Conservation (phyloP, 352 stramenopile species). For the Blastocystis sp. region DNA sequence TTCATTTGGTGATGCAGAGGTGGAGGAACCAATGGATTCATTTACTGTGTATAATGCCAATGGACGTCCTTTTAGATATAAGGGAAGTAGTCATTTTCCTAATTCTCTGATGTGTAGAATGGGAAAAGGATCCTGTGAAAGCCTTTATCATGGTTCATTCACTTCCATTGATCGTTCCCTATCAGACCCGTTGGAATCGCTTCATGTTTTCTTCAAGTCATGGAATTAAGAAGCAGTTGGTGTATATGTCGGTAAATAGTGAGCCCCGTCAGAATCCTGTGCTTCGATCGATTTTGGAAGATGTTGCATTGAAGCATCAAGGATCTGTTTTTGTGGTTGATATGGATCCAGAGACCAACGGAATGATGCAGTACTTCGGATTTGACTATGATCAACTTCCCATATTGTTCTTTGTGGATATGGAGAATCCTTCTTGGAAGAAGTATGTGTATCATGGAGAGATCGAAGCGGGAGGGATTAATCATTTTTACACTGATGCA, state of each 20-base stretch:
- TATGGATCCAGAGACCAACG: neutral
- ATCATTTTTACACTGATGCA: neutral
- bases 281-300: neutral
- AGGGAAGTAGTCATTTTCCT: neutral
- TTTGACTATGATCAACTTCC: conserved; percentile 9
- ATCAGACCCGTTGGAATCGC: neutral
- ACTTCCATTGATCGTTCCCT: conserved; percentile 1
- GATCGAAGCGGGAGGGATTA: neutral
- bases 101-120: neutral
- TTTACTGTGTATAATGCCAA: conserved; percentile 13
- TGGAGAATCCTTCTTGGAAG: neutral
- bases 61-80: neutral
- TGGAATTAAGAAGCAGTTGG: conserved; percentile 10
- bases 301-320: neutral
- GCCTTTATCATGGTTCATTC: neutral
- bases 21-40: neutral
- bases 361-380: conserved; percentile 45
- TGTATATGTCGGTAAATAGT: conserved; percentile 26
- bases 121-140: neutral
- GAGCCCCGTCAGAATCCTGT: neutral
- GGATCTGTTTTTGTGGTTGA: neutral
- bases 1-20: conserved; percentile 3
- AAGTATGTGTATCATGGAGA: conserved; percentile 48
- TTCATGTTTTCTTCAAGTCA: conserved; percentile 5
- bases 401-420: conserved; percentile 30